phyloP scores from a whole-genome alignment of 1,284 basidiomycete genomes.

The Ceratorhiza oryzae-sativae region DNA sequence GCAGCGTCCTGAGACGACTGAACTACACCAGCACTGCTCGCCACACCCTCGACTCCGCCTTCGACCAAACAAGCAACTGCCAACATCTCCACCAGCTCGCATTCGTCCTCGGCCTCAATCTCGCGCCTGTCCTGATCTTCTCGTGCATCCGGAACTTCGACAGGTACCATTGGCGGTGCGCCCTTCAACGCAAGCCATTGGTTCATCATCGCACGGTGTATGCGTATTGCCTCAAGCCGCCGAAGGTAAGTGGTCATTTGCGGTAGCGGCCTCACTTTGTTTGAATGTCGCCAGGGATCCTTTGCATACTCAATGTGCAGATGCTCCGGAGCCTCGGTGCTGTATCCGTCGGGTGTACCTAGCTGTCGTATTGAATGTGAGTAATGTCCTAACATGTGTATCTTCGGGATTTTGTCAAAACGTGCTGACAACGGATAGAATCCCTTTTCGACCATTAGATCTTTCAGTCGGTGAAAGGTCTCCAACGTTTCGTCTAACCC shows the following conservation, averaged over 20 bases:
- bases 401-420: slow-evolving; percentile 44
- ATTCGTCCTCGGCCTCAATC: neutral
- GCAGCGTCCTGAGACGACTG: neutral
- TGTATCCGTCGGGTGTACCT: slow-evolving; percentile 41
- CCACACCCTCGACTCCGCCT: neutral
- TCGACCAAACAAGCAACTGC: no score
- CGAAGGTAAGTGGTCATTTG: slow-evolving; percentile 10
- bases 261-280: neutral
- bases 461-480: slow-evolving; percentile 41
- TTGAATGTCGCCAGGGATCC: slow-evolving; percentile 8
- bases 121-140: neutral
- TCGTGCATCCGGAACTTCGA: no score
- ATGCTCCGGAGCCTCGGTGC: slow-evolving; percentile 41
- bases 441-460: slow-evolving; percentile 33
- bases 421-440: slow-evolving; percentile 19
- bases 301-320: slow-evolving; percentile 38
- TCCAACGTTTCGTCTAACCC: slow-evolving; percentile 35
- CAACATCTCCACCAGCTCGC: no score
- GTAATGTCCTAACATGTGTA: slow-evolving; percentile 39
- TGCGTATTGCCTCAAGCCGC: neutral
- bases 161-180: neutral
- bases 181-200: neutral
- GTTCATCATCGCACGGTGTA: neutral
- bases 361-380: slow-evolving; percentile 13
- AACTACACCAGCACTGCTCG: no score